Conservation (phyloP, 495 filamentous ascomycete species). For the Penicillium ochrochloron region DNA sequence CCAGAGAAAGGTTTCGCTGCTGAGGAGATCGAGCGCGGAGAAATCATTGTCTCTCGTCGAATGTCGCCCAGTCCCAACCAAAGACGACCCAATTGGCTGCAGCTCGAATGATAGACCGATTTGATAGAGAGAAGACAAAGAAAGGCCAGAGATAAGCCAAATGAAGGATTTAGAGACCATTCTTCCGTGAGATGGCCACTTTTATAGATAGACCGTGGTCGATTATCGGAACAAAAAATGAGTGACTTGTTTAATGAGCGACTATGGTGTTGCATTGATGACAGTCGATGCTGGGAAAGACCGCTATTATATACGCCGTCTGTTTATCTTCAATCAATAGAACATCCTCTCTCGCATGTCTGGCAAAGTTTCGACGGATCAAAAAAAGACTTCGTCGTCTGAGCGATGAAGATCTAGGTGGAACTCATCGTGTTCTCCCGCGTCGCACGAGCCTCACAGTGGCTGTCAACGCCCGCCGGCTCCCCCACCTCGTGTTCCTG, state of each 20-base stretch:
- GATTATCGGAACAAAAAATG: background rate
- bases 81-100: background rate
- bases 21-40: background rate
- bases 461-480: background rate
- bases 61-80: background rate
- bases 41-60: background rate
- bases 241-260: background rate
- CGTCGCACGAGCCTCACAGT: background rate
- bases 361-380: background rate
- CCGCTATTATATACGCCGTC: background rate
- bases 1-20: constrained; percentile 4
- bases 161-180: background rate
- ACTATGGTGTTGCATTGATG: background rate
- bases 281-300: background rate
- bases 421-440: background rate
- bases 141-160: background rate
- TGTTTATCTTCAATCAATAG: background rate
- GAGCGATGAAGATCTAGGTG: background rate
- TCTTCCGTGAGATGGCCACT: background rate
- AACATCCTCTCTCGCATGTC: background rate
- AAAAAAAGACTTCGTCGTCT: background rate
- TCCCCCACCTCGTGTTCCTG: constrained; percentile 2
- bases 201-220: constrained; percentile 1
- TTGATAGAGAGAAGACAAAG: background rate
- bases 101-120: background rate